Evolutionary conservation across 1,139 yeast species (phyloP), one percentile per base, ranked within the genome.

Genomic region (Pichia sp.): DNA sequence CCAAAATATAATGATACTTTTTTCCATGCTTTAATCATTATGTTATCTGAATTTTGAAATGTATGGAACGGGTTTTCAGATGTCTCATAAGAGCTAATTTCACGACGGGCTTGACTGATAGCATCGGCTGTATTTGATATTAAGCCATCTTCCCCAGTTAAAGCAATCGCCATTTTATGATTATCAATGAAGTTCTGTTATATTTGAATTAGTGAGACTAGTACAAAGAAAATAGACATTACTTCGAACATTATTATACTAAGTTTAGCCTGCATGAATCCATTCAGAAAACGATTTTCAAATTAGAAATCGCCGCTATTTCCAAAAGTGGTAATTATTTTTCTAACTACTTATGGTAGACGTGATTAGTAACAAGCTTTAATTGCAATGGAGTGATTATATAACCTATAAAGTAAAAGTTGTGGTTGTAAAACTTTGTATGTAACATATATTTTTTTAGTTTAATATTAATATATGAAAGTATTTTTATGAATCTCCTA

Each of bases 141-240:
- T 15, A 45, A 26, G 26, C 25, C 29, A 18, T 47, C 52, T 20
- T 41, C 30, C 6, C 48, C 50, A 18, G 11, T 13, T 23, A 50
- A 36, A 7, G 29, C 12, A 8, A 50, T 39, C 13, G 41, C 38
- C 53, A 50, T 49, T 16, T n/a, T 15, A 36, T 9, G 11, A 13
- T 15, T n/a, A n/a, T n/a, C n/a, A n/a, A n/a, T n/a, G n/a, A n/a
- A n/a, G n/a, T n/a, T n/a, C n/a, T n/a, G n/a, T n/a, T n/a, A n/a
- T n/a, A n/a, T n/a, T n/a, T n/a, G n/a, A n/a, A n/a, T n/a, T n/a
- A n/a, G n/a, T n/a, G n/a, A n/a, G n/a, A n/a, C n/a, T n/a, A n/a
- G n/a, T n/a, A n/a, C n/a, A n/a, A n/a, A n/a, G n/a, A n/a, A n/a
- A n/a, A n/a, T n/a, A n/a, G n/a, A n/a, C n/a, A n/a, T n/a, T n/a